Base-by-base conservation (phyloP, 1,139 yeast species). In the Scheffersomyces segobiensis region DNA sequence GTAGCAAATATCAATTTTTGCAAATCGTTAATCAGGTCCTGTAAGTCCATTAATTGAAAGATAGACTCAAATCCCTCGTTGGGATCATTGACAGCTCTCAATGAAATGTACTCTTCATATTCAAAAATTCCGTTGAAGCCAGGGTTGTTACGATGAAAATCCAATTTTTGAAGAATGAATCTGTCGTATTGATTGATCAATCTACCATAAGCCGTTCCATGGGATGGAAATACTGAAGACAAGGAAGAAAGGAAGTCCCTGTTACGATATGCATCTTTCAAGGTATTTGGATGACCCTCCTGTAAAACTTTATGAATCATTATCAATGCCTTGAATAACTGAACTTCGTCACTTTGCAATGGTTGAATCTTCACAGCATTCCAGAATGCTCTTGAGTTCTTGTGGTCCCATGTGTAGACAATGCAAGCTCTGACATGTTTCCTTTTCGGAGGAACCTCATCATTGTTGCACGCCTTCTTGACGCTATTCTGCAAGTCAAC, bases 51-150 rank as follows among this genome's bases (percentile, higher is more conserved):
- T 67, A 95, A 79, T 70, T 92, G 97, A 63, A 92, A 75, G 63
- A 93, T 86, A 1, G 97, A 87, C 68, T 93, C 97, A 70, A 91
- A 95, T 6, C 98, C 98, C 75, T 93, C 97, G 70, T 95, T 93
- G 2, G 98, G 98, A 70, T 95, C 97, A 68, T 91, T 89, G 49
- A 92, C 96, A 3, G 93, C 88, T 60, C 93, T 84, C 64, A 95
- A 81, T 1, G 97, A 91, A 52, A 93, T 87, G 70, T 93, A 95
- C 70, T 95, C 99, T 71, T 93, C 97, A 69, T 95, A 95, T 71
- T 95, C 99, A 74, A 95, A 95, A 53, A 93, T 93, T 21, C 98
- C 98, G 69, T 91, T 93, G 76, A 93, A 95, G 2, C 93, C 97
- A 17, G 92, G 87, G 69, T 95, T 97, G 61, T 85, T 83, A 57